Base-by-base conservation (phyloP, 306 rosid genomes). In the Luffa acutangula region DNA sequence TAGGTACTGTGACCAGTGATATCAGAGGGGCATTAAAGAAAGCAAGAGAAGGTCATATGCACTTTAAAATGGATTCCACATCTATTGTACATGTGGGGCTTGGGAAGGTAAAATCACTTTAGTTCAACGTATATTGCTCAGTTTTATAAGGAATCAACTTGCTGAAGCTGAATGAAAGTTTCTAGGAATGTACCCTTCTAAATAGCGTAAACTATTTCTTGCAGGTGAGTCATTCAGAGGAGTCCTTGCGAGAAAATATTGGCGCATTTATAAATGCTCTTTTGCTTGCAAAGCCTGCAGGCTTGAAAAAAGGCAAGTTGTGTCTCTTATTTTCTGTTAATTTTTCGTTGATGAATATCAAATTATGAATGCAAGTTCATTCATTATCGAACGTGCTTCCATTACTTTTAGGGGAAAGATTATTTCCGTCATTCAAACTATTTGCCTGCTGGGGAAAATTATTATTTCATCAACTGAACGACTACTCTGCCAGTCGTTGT, bases 1-100 rank as follows among this genome's bases (percentile, higher is more conserved):
- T 89, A 79, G 97, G 97, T 84, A 95, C 99, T 86, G 88, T 95
- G 78, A 95, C 99, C 33, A 89, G 86, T 82, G 99, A 95, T 85
- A 86, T 95, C 84, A 75, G 84, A 58, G 97, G 94, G 83, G 97
- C 94, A 83, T 79, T 95, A 82, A 89, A 90, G 75, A 90, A 93
- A 81, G 90, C 92, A 82, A 90, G 92, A 56, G 89, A 82, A 56
- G 97, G 99, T 41, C 97, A 92, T 15, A 85, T 91, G 77, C 97
- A 91, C 78, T 95, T 93, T 83, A 95, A 90, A 84, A 95, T 95
- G 99, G 99, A 95, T 85, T 89, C 89, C 82, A 91, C 91, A 84
- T 84, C 99, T 79, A 90, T 93, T 71, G 93, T 95, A 48, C 99
- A 91, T 75, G 91, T 74, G 67, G 99, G 99, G 76, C 83, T 95